phyloP scores from a whole-genome alignment of 345 rosid genomes.

The Carallia brachiata region DNA sequence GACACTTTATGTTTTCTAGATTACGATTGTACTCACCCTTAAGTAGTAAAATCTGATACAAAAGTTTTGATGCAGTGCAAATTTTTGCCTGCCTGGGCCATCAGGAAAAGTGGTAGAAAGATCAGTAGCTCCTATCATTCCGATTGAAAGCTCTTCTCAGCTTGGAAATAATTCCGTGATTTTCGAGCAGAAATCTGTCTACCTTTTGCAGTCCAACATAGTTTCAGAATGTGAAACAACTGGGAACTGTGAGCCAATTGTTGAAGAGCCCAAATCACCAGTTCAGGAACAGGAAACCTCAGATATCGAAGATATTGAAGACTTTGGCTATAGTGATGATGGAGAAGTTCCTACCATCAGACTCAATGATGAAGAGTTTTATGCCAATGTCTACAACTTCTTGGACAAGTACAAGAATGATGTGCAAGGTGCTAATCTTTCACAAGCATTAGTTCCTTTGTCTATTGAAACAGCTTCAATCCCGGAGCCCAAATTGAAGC shows the following conservation, averaged over 20 bases:
- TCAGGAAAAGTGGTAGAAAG: slow-evolving; percentile 54
- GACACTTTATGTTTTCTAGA: background rate
- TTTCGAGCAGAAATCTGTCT: background rate
- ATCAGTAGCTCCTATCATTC: slow-evolving; percentile 5
- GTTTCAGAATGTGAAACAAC: slow-evolving; percentile 8
- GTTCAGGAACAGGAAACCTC: slow-evolving; percentile 43
- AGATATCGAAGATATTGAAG: slow-evolving; percentile 65
- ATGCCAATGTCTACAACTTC: slow-evolving; percentile 51
- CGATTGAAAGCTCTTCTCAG: slow-evolving; percentile 14
- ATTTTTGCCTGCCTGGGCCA: slow-evolving; percentile 83
- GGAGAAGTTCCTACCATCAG: slow-evolving; percentile 78
- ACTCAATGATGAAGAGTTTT: slow-evolving; percentile 59
- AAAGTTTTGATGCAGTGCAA: slow-evolving; percentile 58
- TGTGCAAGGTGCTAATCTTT: slow-evolving; percentile 72
- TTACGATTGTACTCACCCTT: too few species aligned
- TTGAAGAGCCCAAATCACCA: slow-evolving; percentile 88
- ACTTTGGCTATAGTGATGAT: slow-evolving; percentile 59
- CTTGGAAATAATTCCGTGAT: background rate
- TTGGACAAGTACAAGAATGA: slow-evolving; percentile 41
- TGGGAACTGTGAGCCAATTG: slow-evolving; percentile 53
- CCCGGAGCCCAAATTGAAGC: slow-evolving; percentile 75
- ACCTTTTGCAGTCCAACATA: background rate
- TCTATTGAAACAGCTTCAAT: slow-evolving; percentile 55
- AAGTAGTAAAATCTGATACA: slow-evolving; percentile 7
- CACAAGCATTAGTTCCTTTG: slow-evolving; percentile 86